phyloP scores from a whole-genome alignment of 177 flowering plant species.

The Vitis hybrid region DNA sequence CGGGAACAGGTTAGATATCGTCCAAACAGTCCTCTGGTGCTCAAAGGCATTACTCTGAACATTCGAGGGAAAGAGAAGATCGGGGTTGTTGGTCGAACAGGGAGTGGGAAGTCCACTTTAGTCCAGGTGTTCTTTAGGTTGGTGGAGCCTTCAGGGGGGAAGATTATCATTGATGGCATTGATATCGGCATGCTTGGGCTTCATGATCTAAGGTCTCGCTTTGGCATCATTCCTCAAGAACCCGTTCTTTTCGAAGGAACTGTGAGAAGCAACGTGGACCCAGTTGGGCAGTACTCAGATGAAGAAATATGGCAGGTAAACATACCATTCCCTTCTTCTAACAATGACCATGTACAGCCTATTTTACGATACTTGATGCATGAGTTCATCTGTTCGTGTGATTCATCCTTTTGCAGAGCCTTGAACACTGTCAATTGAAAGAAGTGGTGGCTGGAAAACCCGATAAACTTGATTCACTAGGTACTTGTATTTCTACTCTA shows the following conservation, averaged over 20 bases:
- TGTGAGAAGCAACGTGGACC: slow-evolving; percentile 87
- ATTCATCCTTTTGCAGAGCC: slow-evolving; percentile 46
- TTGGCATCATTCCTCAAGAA: slow-evolving; percentile 92
- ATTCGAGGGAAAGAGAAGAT: slow-evolving; percentile 89
- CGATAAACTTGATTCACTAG: slow-evolving; percentile 77
- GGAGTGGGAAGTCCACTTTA: slow-evolving; percentile 92
- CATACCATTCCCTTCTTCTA: no score
- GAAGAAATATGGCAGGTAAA: slow-evolving; percentile 96
- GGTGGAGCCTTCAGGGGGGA: slow-evolving; percentile 88
- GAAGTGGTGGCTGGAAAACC: slow-evolving; percentile 82
- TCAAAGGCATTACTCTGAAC: slow-evolving; percentile 73
- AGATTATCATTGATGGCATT: slow-evolving; percentile 66
- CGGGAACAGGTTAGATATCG: slow-evolving; percentile 83
- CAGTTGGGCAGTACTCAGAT: slow-evolving; percentile 72
- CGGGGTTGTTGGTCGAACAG: slow-evolving; percentile 96
- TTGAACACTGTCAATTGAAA: slow-evolving; percentile 90
- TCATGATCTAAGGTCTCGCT: slow-evolving; percentile 93
- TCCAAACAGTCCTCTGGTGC: slow-evolving; percentile 83
- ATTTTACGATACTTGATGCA: no score
- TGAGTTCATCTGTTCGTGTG: background rate
- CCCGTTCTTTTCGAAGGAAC: slow-evolving; percentile 98
- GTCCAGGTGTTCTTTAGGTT: slow-evolving; percentile 87
- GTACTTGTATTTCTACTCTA: slow-evolving; percentile 23
- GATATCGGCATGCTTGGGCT: slow-evolving; percentile 81
- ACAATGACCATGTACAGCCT: background rate